Evolutionary conservation across 106 monocot genomes (phyloP), one percentile per base, ranked within the genome.

Genomic region (Posidonia australis): DNA sequence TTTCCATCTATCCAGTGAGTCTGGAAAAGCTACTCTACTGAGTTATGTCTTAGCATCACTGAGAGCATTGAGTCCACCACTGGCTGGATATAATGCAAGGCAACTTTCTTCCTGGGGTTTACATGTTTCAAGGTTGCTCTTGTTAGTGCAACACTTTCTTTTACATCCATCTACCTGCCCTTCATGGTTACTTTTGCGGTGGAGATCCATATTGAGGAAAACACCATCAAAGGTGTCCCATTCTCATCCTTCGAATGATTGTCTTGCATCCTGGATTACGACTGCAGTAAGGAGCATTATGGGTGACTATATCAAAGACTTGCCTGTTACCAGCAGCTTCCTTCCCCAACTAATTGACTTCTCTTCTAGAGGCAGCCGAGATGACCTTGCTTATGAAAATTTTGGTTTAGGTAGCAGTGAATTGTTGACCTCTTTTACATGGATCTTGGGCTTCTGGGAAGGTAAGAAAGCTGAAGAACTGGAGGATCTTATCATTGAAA

Each of bases 291-390:
- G 43, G 51, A 64, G 21, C 44, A 72, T 98, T 30, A 53, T 87
- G 62, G 78, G 66, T 21, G 72, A 75, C 67, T 51, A 54, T 51
- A 59, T 73, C 28, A 82, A 76, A 58, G 82, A 80, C 45, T 30
- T 25, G 27, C 28, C 75, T 49, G 62, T 74, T 31, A 45, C 75
- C 62, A 61, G 56, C 56, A 48, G 29, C 41, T 80, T 90, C 65
- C 77, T 88, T 66, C 77, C 84, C 53, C 81, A 87, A 14, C 72
- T 98, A 42, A 78, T 91, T 78, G 98, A 98, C 71, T 78, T 84
- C 17, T 76, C 80, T 30, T 66, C 62, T 76, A 63, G 69, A 54
- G 30, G 65, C 43, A 29, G 56, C 65, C 53, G 48, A 56, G 80
- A 77, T 68, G 72, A 64, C 3, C 14, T 63, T 65, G 61, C 67